Evolutionary conservation across 192 early-diverging fungal genomes (phyloP).

Genomic region (Umbelopsis sp.): DNA sequence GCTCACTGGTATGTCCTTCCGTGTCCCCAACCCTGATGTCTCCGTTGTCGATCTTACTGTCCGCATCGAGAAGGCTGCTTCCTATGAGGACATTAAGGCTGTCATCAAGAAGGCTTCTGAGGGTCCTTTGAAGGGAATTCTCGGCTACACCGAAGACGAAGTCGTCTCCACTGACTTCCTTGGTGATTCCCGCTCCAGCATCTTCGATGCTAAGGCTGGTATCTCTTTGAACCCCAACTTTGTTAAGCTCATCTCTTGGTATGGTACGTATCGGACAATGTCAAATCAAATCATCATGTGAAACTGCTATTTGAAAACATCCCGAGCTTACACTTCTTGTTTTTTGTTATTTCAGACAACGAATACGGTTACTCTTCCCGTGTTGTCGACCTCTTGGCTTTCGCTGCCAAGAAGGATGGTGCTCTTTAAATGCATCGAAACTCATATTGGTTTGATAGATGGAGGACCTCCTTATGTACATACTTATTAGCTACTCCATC

Average conservation of each 20-base stretch:
- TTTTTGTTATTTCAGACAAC: slow-evolving; percentile 90
- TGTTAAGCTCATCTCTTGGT: slow-evolving; percentile 96
- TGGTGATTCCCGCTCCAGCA: slow-evolving; percentile 87
- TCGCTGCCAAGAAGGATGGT: slow-evolving; percentile 56
- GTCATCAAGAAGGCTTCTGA: slow-evolving; percentile 87
- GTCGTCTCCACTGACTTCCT: slow-evolving; percentile 96
- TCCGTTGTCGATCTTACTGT: slow-evolving; percentile 97
- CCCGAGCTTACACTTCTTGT: background rate
- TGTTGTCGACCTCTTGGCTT: slow-evolving; percentile 85
- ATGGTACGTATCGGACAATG: slow-evolving; percentile 52
- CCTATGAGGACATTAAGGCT: slow-evolving; percentile 88
- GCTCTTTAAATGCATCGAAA: slow-evolving; percentile 25
- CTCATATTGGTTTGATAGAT: background rate
- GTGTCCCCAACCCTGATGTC: slow-evolving; percentile 92
- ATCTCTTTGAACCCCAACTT: slow-evolving; percentile 93
- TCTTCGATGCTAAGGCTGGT: slow-evolving; percentile 96
- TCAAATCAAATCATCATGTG: background rate
- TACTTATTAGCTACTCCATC: slow-evolving; percentile 17
- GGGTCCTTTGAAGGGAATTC: slow-evolving; percentile 78
- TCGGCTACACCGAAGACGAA: slow-evolving; percentile 92
- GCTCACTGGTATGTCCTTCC: slow-evolving; percentile 99
- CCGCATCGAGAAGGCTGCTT: slow-evolving; percentile 86
- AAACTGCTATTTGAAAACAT: background rate
- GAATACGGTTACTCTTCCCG: slow-evolving; percentile 93
- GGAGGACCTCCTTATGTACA: slow-evolving; percentile 20